phyloP scores from a whole-genome alignment of 257 asterid species.

The Solanum chilense region DNA sequence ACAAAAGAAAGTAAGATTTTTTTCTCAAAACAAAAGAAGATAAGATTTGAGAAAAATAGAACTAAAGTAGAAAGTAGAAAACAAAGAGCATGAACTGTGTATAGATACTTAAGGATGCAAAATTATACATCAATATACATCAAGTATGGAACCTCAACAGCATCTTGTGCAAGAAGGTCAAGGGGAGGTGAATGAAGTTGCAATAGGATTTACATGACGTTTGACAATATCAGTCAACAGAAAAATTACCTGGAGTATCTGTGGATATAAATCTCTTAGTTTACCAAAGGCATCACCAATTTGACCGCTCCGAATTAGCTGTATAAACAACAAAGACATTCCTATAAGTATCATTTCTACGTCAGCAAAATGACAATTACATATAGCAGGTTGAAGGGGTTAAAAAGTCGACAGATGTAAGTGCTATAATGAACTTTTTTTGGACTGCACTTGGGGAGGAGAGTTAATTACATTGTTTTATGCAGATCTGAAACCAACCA shows the following conservation, averaged over 20 bases:
- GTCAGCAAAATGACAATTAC: not conserved
- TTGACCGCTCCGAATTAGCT: slow-evolving; percentile 77
- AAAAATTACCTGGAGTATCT: slow-evolving; percentile 61
- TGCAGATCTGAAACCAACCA: not conserved
- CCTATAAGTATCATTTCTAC: not conserved
- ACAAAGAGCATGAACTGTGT: not conserved
- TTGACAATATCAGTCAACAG: not conserved
- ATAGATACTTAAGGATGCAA: not conserved
- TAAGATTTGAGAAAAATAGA: not conserved
- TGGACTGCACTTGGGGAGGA: not conserved
- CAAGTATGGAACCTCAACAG: not conserved
- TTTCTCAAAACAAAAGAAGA: not conserved
- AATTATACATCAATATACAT: not conserved
- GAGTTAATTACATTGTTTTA: not conserved
- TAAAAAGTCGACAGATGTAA: not conserved
- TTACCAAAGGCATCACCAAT: slow-evolving; percentile 59
- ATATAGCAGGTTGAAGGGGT: not conserved
- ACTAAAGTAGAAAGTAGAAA: not conserved
- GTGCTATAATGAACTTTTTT: not conserved
- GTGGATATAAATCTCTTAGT: slow-evolving; percentile 64
- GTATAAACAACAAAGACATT: slow-evolving; percentile 7
- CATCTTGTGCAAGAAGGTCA: not conserved
- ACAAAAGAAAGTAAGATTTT: not conserved
- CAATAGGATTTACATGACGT: not conserved
- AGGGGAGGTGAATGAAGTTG: not conserved